These are phyloP conservation scores for Dioszegia hungarica DNA, from an alignment of 768 basidiomycete species.

Conservation along the genomic window DNA sequence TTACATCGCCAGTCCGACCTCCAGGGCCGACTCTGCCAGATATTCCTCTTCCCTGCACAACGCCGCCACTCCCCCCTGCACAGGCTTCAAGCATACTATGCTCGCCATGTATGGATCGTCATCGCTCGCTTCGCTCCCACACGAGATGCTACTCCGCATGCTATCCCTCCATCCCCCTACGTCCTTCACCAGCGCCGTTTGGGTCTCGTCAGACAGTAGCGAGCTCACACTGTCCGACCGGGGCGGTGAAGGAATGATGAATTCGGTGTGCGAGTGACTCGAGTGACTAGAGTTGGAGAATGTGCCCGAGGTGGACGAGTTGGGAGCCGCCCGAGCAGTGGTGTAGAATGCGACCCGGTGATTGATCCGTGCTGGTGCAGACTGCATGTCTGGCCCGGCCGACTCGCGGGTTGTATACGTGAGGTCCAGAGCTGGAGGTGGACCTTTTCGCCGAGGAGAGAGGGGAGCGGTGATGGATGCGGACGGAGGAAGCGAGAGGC, in stretches of 20 bases:
- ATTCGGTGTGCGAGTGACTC: neutral
- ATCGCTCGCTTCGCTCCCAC: slow-evolving; percentile 36
- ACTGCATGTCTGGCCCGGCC: slow-evolving; percentile 10
- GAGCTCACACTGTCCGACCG: slow-evolving; percentile 1
- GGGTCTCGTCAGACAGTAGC: neutral
- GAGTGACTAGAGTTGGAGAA: slow-evolving; percentile 13
- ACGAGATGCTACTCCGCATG: slow-evolving; percentile 22
- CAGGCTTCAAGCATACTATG: slow-evolving; percentile 29
- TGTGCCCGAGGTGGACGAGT: slow-evolving; percentile 26
- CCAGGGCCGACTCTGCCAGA: neutral
- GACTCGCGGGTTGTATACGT: neutral
- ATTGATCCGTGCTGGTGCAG: slow-evolving; percentile 28
- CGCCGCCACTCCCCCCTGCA: slow-evolving; percentile 14
- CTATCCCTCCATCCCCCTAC: slow-evolving; percentile 3
- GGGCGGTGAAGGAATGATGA: neutral
- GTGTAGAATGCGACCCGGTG: slow-evolving; percentile 36
- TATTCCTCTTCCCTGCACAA: slow-evolving; percentile 4
- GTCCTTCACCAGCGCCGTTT: neutral
- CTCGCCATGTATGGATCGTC: slow-evolving; percentile 39
- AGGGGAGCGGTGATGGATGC: slow-evolving; percentile 29
- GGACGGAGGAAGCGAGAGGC: slow-evolving; percentile 13
- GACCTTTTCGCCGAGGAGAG: slow-evolving; percentile 12
- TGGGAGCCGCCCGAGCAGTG: slow-evolving; percentile 32
- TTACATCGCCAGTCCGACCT: slow-evolving; percentile 15
- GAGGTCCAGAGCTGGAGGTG: slow-evolving; percentile 29